Percentiles rank a stretch among this genome's conserved stretches.
These are phyloP conservation scores for Amaranthus cruentus DNA, from an alignment of 148 eudicot species.

Conservation along the genomic window DNA sequence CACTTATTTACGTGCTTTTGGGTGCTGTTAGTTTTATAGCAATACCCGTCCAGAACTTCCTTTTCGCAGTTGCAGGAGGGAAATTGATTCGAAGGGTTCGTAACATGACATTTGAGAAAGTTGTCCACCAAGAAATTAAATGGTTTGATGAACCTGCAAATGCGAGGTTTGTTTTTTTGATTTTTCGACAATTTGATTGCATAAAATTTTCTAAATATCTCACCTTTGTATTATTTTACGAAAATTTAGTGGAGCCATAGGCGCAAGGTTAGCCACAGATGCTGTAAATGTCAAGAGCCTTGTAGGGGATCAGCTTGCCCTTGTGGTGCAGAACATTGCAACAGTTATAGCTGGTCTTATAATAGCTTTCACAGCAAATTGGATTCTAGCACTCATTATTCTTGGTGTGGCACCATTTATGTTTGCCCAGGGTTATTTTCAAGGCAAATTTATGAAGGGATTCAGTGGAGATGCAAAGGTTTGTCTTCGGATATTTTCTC, in stretches of 20 bases:
- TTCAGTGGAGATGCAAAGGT: constrained; percentile 84
- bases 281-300: constrained; percentile 68
- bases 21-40: constrained; percentile 34
- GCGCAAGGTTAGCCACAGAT: constrained; percentile 83
- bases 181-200: not conserved
- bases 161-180: constrained; percentile 48
- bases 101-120: constrained; percentile 57
- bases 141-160: constrained; percentile 87
- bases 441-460: constrained; percentile 54
- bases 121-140: constrained; percentile 73
- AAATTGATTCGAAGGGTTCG: constrained; percentile 65
- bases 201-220: not conserved
- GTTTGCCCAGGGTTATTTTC: constrained; percentile 54
- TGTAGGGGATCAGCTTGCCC: constrained; percentile 78
- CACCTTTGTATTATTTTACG: not conserved
- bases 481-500: not conserved
- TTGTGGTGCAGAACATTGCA: constrained; percentile 59
- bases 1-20: constrained; percentile 39
- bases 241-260: constrained; percentile 64
- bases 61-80: constrained; percentile 82
- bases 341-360: constrained; percentile 54
- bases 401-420: constrained; percentile 55
- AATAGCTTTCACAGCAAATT: constrained; percentile 71
- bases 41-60: constrained; percentile 58
- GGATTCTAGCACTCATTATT: constrained; percentile 66